Evolutionary conservation across 352 stramenopile species (phyloP).

Genomic region (Globisporangium orthogonon): DNA sequence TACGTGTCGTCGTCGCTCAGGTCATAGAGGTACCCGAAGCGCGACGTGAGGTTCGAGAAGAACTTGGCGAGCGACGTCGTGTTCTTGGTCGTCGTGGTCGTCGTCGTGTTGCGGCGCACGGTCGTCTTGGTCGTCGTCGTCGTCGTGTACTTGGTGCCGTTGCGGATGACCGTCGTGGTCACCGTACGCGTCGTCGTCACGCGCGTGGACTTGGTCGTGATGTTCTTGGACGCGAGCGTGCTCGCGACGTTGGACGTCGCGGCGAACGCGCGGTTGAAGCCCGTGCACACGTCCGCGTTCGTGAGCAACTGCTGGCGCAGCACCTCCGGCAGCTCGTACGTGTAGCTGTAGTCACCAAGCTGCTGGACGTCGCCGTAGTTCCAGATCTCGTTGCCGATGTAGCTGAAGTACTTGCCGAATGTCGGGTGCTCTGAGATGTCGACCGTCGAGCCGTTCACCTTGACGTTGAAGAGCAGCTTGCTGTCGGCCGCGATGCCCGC

Average conservation of each 20-base stretch:
- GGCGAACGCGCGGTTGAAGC: constrained; percentile 38
- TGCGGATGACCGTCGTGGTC: constrained; percentile 38
- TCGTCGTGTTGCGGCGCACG: constrained; percentile 29
- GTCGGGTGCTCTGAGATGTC: constrained; percentile 53
- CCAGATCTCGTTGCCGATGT: constrained; percentile 46
- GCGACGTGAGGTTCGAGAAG: constrained; percentile 25
- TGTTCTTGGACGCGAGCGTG: constrained; percentile 27
- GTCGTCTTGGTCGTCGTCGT: constrained; percentile 38
- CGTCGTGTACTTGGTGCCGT: constrained; percentile 47
- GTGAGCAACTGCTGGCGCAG: constrained; percentile 54
- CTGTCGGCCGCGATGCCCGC: constrained; percentile 27
- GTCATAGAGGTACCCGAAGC: constrained; percentile 38
- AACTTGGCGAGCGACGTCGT: constrained; percentile 19
- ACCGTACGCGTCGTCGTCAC: constrained; percentile 37
- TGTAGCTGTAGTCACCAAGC: constrained; percentile 70
- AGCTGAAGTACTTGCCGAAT: constrained; percentile 57
- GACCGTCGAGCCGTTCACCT: constrained; percentile 32
- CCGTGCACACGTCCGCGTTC: constrained; percentile 59
- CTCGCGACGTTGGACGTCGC: constrained; percentile 27
- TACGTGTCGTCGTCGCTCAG: constrained; percentile 32
- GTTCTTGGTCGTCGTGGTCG: constrained; percentile 15
- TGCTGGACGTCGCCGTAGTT: constrained; percentile 55
- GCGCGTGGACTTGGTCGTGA: constrained; percentile 36
- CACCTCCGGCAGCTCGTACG: constrained; percentile 55
- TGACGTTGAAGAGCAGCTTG: constrained; percentile 33